Conservation (phyloP, 345 rosid genomes). For the Microcos paniculata region DNA sequence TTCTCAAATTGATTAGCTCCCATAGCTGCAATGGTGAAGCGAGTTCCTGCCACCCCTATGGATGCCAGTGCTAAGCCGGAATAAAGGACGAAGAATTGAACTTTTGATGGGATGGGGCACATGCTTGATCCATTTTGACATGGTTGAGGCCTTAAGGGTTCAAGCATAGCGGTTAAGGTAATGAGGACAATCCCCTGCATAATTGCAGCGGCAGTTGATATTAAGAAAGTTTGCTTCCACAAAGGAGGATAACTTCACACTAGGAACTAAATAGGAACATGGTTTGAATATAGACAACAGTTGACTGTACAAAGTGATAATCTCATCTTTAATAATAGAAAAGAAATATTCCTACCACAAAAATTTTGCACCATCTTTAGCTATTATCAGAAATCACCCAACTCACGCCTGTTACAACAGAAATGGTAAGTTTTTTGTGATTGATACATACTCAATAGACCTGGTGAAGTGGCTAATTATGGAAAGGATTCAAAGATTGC, state of each 20-base stretch:
- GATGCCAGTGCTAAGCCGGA: slow-evolving; percentile 34
- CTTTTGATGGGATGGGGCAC: slow-evolving; percentile 34
- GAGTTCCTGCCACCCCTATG: slow-evolving; percentile 34
- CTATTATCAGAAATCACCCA: not conserved
- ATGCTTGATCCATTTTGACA: slow-evolving; percentile 28
- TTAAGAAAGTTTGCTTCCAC: not conserved
- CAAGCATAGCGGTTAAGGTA: slow-evolving; percentile 30
- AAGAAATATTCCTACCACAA: not conserved
- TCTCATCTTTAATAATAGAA: not conserved
- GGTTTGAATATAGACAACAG: not conserved
- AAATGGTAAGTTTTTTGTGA: not conserved
- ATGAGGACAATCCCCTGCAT: slow-evolving; percentile 46
- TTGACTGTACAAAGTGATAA: not conserved
- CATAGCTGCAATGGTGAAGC: slow-evolving; percentile 35
- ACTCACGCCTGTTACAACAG: not conserved
- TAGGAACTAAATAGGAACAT: not conserved
- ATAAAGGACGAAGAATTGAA: slow-evolving; percentile 41
- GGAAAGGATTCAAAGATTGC: not conserved
- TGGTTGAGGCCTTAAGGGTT: slow-evolving; percentile 36
- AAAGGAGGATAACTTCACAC: not conserved
- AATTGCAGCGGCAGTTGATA: not conserved
- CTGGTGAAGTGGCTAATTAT: not conserved
- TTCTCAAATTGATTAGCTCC: slow-evolving; percentile 50
- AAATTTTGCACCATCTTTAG: not conserved
- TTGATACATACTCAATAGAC: not conserved